Percentiles rank a stretch among this genome's conserved stretches.
Conservation (phyloP, 192 early-diverging fungal genomes). For the Martensiomyces pterosporus region DNA sequence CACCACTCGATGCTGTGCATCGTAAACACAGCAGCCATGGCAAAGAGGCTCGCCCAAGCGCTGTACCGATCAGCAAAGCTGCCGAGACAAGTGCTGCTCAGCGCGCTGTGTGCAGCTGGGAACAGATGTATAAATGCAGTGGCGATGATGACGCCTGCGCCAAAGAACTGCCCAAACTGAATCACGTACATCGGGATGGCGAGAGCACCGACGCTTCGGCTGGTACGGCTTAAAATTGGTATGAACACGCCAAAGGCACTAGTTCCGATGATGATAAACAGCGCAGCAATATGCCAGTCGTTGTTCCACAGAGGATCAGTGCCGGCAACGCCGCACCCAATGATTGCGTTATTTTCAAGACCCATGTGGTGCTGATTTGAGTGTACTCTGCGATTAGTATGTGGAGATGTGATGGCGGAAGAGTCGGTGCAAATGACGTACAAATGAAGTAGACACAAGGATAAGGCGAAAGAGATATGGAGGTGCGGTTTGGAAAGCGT, state of each 20-base stretch:
- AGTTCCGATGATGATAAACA: slow-evolving; percentile 55
- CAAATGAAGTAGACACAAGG: no score
- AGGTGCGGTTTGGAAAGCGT: no score
- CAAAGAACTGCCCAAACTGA: slow-evolving; percentile 54
- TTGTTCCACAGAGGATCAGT: slow-evolving; percentile 25
- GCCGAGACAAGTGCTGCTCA: slow-evolving; percentile 53
- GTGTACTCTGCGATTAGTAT: no score
- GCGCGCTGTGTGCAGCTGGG: slow-evolving; percentile 51
- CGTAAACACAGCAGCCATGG: slow-evolving; percentile 56
- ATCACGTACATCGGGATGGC: slow-evolving; percentile 34
- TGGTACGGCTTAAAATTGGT: slow-evolving; percentile 45
- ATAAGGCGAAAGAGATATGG: no score
- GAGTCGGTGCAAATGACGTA: no score
- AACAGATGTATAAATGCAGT: slow-evolving; percentile 75
- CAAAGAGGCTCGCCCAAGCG: slow-evolving; percentile 56
- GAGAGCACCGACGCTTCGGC: slow-evolving; percentile 12
- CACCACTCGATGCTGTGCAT: slow-evolving; percentile 64
- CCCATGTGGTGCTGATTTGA: no score
- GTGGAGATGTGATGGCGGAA: no score
- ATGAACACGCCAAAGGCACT: slow-evolving; percentile 54
- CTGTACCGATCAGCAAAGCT: slow-evolving; percentile 44
- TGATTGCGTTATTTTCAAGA: no score
- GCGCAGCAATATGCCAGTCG: slow-evolving; percentile 49
- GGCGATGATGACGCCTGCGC: slow-evolving; percentile 67
- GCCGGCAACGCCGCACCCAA: slow-evolving; percentile 10